Evolutionary conservation across 768 basidiomycete genomes (phyloP).

Genomic region (Amanita phalloides): DNA sequence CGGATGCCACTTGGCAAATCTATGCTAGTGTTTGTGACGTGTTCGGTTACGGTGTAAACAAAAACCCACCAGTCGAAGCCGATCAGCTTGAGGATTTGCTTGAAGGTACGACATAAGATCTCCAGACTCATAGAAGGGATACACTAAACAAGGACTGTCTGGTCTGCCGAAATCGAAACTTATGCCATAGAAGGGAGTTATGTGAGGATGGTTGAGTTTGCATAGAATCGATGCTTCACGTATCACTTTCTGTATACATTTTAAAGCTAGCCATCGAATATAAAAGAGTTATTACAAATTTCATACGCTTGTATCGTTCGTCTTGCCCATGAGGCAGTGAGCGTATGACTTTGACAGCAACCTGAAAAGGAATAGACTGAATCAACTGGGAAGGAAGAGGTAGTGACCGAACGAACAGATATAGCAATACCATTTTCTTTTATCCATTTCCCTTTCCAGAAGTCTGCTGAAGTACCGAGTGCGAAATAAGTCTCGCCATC

Average conservation of each 20-base stretch:
- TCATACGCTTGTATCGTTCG: background rate
- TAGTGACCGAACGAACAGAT: background rate
- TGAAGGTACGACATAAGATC: conserved; percentile 8
- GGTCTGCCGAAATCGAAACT: conserved; percentile 8
- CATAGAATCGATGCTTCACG: conserved; percentile 9
- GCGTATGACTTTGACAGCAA: conserved; percentile 6
- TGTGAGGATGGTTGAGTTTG: conserved; percentile 7
- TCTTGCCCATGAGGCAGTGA: background rate
- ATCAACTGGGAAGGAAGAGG: too few species aligned
- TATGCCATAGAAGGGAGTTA: conserved; percentile 11
- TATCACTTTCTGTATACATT: conserved; percentile 5
- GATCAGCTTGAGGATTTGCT: conserved; percentile 5
- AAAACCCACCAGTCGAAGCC: conserved; percentile 3
- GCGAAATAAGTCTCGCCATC: conserved; percentile 7
- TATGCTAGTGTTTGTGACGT: background rate
- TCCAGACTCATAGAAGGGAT: conserved; percentile 10
- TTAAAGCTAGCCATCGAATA: background rate
- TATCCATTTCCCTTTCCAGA: conserved; percentile 9
- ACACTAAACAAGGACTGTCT: conserved; percentile 9
- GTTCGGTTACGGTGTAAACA: background rate
- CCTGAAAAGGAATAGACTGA: background rate
- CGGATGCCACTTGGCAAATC: conserved; percentile 9
- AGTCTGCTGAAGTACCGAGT: conserved; percentile 10
- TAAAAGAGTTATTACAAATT: background rate
- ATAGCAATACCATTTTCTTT: background rate